Conservation (phyloP, 2,329 filamentous ascomycete genomes). For the Beauveria scarabaeidicola region DNA sequence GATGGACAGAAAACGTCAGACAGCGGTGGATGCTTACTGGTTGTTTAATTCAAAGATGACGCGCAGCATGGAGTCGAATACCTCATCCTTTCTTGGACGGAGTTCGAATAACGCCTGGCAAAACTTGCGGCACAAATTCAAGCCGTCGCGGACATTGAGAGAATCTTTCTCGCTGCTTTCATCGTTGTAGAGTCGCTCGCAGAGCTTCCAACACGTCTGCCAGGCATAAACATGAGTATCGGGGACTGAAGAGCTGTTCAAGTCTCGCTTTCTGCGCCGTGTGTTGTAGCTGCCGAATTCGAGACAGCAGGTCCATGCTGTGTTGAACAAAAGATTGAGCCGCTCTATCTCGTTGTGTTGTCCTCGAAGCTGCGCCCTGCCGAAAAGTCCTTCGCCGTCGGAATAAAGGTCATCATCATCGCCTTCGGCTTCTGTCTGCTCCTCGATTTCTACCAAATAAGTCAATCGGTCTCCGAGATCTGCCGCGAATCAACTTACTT, state of each 20-base stretch:
- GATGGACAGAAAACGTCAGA: neutral
- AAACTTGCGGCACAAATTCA: constrained; percentile 86
- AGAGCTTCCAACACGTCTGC: constrained; percentile 90
- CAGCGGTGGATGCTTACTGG: constrained; percentile 44
- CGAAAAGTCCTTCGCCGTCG: constrained; percentile 64
- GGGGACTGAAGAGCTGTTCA: constrained; percentile 27
- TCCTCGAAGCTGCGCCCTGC: constrained; percentile 55
- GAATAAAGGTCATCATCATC: constrained; percentile 43
- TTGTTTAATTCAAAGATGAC: constrained; percentile 96
- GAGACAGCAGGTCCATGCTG: constrained; percentile 8
- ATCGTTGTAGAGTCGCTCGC: constrained; percentile 79
- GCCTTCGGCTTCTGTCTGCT: constrained; percentile 42
- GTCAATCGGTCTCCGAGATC: constrained; percentile 3
- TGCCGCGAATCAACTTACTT: constrained; percentile 41
- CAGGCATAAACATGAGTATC: constrained; percentile 81
- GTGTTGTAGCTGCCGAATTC: constrained; percentile 10
- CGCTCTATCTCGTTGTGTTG: constrained; percentile 52
- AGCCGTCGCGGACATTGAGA: constrained; percentile 62
- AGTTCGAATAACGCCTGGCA: constrained; percentile 88
- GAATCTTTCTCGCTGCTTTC: constrained; percentile 59
- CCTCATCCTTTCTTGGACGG: constrained; percentile 66
- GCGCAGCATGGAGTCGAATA: constrained; percentile 75
- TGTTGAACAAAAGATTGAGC: constrained; percentile 63
- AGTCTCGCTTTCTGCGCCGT: constrained; percentile 5
- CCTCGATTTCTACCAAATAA: constrained; percentile 44